A percentile compares a stretch with the other conserved stretches of the same genome.
Evolutionary conservation across 2,329 filamentous ascomycete genomes (phyloP).

Genomic region (Talaromyces sp.): DNA sequence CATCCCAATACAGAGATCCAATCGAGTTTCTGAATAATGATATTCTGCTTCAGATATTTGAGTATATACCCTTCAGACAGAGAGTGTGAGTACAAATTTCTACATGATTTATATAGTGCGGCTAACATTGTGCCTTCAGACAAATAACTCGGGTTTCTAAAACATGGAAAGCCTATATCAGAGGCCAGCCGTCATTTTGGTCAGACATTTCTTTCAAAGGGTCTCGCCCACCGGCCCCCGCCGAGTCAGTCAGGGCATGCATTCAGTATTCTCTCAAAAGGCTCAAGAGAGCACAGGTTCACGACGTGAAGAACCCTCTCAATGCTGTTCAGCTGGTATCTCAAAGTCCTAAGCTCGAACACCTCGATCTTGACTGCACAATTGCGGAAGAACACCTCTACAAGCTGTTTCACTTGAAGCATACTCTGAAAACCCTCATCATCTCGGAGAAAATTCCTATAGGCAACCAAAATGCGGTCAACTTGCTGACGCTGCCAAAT

Average conservation of each 20-base stretch:
- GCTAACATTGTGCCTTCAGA: background rate
- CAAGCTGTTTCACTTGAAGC: background rate
- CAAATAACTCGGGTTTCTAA: constrained; percentile 4
- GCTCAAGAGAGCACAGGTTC: constrained; percentile 4
- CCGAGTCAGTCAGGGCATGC: constrained; percentile 1
- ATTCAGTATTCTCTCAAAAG: constrained; percentile 3
- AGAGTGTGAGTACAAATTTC: constrained; percentile 3
- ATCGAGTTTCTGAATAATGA: constrained; percentile 3
- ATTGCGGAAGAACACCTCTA: constrained; percentile 1
- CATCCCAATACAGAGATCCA: constrained; percentile 2
- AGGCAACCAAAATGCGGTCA: background rate
- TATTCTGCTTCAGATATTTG: constrained; percentile 9
- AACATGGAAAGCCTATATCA: constrained; percentile 7
- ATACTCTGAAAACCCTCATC: constrained; percentile 15
- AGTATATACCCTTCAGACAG: constrained; percentile 6
- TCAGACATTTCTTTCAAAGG: constrained; percentile 7
- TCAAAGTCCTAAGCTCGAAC: constrained; percentile 6
- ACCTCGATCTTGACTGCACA: constrained; percentile 1
- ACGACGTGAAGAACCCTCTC: constrained; percentile 1
- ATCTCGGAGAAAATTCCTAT: constrained; percentile 17
- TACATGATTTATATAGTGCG: background rate
- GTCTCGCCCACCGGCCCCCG: background rate
- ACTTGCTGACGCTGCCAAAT: constrained; percentile 20
- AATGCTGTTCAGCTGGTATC: constrained; percentile 2
- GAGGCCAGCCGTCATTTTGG: constrained; percentile 6